These are phyloP conservation scores for Brasenia schreberi DNA, from an alignment of 164 flowering plant species.

Conservation along the genomic window DNA sequence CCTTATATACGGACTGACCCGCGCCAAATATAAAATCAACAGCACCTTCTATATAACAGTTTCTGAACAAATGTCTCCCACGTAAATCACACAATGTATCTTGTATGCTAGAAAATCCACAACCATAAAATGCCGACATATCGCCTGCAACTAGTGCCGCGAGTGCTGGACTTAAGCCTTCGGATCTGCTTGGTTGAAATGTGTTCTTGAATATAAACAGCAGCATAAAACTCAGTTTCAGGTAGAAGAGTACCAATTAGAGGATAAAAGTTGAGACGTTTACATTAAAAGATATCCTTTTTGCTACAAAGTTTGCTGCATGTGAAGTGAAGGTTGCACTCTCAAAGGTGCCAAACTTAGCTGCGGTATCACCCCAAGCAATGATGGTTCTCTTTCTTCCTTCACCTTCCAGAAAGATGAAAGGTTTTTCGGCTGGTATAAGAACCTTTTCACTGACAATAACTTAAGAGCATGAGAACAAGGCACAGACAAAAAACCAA, in stretches of 20 bases:
- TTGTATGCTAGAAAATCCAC: conserved; percentile 43
- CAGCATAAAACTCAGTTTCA: background rate
- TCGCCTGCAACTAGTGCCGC: conserved; percentile 46
- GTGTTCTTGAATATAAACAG: conserved; percentile 31
- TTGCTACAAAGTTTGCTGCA: conserved; percentile 35
- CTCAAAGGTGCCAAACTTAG: background rate
- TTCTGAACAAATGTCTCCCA: conserved; percentile 44
- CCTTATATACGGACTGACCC: conserved; percentile 59
- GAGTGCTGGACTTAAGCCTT: conserved; percentile 17
- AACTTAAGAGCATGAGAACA: background rate
- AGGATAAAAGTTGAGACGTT: no score
- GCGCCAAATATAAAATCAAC: conserved; percentile 60
- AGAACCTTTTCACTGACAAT: conserved; percentile 33
- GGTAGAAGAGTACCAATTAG: background rate
- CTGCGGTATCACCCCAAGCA: conserved; percentile 25
- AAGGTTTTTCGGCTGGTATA: conserved; percentile 32
- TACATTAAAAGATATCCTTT: conserved; percentile 30
- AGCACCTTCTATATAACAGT: conserved; percentile 44
- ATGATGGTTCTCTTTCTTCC: conserved; percentile 18
- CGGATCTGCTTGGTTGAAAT: conserved; percentile 10
- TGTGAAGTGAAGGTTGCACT: conserved; percentile 29
- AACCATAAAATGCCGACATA: conserved; percentile 25
- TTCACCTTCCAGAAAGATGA: conserved; percentile 31
- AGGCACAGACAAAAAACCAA: background rate
- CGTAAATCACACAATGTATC: conserved; percentile 56